Conservation (phyloP, 1,284 basidiomycete species). For the Lignosus rhinocerotis region DNA sequence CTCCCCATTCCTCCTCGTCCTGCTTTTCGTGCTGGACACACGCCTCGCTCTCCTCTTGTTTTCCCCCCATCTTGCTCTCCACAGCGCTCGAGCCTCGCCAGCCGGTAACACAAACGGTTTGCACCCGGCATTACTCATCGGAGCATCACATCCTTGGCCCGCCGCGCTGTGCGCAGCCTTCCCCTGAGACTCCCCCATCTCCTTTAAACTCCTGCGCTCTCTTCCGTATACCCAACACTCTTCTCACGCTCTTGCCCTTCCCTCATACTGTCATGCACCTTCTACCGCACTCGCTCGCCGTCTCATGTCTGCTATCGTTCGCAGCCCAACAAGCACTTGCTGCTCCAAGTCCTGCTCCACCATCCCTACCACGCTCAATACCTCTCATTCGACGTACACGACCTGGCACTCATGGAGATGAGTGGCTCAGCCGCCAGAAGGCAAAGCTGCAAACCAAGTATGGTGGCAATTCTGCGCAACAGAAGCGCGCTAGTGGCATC, state of each 20-base stretch:
- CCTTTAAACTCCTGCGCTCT: constrained; percentile 17
- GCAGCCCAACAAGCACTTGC: constrained; percentile 26
- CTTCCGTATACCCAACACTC: constrained; percentile 3
- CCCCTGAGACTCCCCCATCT: constrained; percentile 2
- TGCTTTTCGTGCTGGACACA: constrained; percentile 12
- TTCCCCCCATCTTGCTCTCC: neutral
- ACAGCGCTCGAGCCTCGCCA: neutral
- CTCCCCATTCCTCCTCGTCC: constrained; percentile 5
- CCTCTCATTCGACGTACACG: constrained; percentile 21
- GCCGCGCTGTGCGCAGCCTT: constrained; percentile 24
- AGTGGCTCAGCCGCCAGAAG: constrained; percentile 28
- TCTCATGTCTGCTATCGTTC: constrained; percentile 25
- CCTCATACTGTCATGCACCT: constrained; percentile 20
- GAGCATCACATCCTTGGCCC: constrained; percentile 22
- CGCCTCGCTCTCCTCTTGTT: constrained; percentile 1
- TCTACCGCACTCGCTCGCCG: constrained; percentile 25
- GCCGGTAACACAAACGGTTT: neutral
- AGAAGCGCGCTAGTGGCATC: constrained; percentile 31
- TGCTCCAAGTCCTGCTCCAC: constrained; percentile 19
- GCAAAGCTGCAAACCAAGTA: constrained; percentile 31
- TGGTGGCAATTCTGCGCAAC: constrained; percentile 17
- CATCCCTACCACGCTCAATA: constrained; percentile 22
- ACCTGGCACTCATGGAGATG: constrained; percentile 12
- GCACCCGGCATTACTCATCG: constrained; percentile 17
- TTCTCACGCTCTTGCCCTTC: constrained; percentile 1